These are phyloP conservation scores for Cladosporium sp. DNA, from an alignment of 2,329 filamentous ascomycete species.

Conservation along the genomic window DNA sequence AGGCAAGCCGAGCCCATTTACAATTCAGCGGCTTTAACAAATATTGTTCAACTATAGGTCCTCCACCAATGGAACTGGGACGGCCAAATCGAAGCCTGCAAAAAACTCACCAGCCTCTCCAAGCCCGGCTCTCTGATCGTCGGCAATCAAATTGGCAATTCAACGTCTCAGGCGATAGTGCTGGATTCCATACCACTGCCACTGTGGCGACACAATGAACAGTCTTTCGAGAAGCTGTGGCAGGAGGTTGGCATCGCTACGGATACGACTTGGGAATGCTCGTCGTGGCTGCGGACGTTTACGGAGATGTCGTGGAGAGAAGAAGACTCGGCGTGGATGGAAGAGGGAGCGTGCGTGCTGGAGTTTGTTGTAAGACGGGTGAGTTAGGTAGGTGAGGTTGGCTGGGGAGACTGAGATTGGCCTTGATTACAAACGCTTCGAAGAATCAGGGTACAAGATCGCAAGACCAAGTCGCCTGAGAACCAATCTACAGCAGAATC, in stretches of 20 bases:
- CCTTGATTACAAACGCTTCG: not conserved
- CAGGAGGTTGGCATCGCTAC: conserved; percentile 41
- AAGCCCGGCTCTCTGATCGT: conserved; percentile 41
- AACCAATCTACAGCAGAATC: no score
- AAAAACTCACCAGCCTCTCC: conserved; percentile 36
- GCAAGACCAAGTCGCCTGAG: no score
- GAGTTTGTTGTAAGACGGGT: conserved; percentile 22
- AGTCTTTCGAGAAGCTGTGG: conserved; percentile 42
- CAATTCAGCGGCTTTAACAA: not conserved
- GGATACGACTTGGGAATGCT: conserved; percentile 38
- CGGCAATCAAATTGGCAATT: conserved; percentile 42
- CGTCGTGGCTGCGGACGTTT: conserved; percentile 20
- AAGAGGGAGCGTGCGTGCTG: conserved; percentile 12
- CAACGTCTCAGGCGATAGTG: conserved; percentile 30
- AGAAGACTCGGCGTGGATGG: conserved; percentile 21
- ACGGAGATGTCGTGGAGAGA: conserved; percentile 14
- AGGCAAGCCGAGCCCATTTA: not conserved
- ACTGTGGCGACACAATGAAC: conserved; percentile 40
- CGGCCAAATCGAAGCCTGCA: conserved; percentile 40
- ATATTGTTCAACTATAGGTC: conserved; percentile 27
- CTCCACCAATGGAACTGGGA: conserved; percentile 47
- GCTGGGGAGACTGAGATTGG: not conserved
- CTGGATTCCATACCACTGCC: not conserved
- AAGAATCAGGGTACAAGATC: no score
- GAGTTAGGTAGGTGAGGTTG: not conserved